Evolutionary conservation across 371 early-diverging fungal species (phyloP), one percentile per base, ranked within the genome.

Genomic region (Mucor circinelloides): DNA sequence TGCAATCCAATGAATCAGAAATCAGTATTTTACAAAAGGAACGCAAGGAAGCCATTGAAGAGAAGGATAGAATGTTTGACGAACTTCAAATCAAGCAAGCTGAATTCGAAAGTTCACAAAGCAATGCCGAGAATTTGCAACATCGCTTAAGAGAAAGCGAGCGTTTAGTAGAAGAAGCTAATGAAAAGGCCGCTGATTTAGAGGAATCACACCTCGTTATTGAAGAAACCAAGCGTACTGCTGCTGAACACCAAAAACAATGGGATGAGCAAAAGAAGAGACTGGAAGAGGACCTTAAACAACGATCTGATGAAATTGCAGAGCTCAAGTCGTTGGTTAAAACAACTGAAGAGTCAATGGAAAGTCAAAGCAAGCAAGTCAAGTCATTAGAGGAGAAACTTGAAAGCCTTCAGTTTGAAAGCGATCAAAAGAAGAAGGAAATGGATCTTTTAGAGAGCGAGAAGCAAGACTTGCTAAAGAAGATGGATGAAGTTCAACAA

Each of bases 91-190:
- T 86, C 34, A 84, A 83, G 66, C 84, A 85, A 57, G 91, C 91
- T 19, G 92, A 93, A 73, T 85, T 89, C 59, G 92, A 91, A 68
- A 82, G 89, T 15, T 85, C 87, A 6, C 90, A 88, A 68, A 81
- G 84, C 21, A 79, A 84, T 61, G 77, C 90, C 0, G 88, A 89
- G 52, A 79, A 85, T 52, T 68, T 85, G 17, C 84, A 84, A 61
- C 84, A 84, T 61, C 81, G 83, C 31, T 67, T 87, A 57, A 77
- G 79, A 15, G 87, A 88, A 57, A 74, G 67, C 19, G 80, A 81
- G 32, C 85, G 80, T 21, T 79, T 85, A 27, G 56, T 82, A 8
- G 78, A 81, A 59, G 88, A 88, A 67, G 77, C 78, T 0, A 78
- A 85, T 19, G 85, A 88, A 30, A 79, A 80, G 36, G 69, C 76